Evolutionary conservation across 2,329 filamentous ascomycete genomes (phyloP), one percentile per base, ranked within the genome.

Genomic region (Alternaria sp.): DNA sequence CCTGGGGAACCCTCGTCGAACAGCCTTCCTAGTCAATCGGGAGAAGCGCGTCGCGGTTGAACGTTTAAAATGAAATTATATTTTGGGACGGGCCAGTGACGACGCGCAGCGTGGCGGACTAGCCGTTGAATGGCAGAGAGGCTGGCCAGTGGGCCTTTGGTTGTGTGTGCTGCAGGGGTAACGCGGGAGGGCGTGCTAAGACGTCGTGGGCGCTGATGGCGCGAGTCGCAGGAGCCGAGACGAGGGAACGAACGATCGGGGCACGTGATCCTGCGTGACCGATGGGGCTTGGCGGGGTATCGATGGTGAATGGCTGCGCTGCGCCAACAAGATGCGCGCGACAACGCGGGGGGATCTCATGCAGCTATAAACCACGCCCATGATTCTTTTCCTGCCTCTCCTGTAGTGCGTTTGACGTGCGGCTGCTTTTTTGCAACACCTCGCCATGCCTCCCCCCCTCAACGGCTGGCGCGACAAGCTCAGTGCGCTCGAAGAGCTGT

Each of bases 401-500:
- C 50, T 44, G 10, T 57, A 64, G 62, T 40, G 56, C 55, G 58
- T 67, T 62, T 59, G 59, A 65, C 47, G 45, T 54, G 58, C 67
- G 61, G 56, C 66, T 68, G 63, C 61, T 59, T 66, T 52, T 55
- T 63, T 62, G 60, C 59, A 57, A 60, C 62, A 62, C 36, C 36
- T 45, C 44, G 68, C 58, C 57, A 80, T 80, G 78, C 72, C 75
- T 59, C 72, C 78, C 66, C 80, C 79, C 62, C 71, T 69, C 62
- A 72, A 67, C 57, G 69, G 67, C 64, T 75, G 79, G 67, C 71
- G 69, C 49, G 67, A 76, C 58, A 66, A 74, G 71, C 71, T 81
- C 72, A 77, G 69, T 67, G 66, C 69, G 17, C 66, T 76, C 50
- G 64, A 63, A 51, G 67, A 70, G 44, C 57, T 79, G 69, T 77